phyloP scores from a whole-genome alignment of 2,329 filamentous ascomycete species.

The Uncinocarpus reesii region DNA sequence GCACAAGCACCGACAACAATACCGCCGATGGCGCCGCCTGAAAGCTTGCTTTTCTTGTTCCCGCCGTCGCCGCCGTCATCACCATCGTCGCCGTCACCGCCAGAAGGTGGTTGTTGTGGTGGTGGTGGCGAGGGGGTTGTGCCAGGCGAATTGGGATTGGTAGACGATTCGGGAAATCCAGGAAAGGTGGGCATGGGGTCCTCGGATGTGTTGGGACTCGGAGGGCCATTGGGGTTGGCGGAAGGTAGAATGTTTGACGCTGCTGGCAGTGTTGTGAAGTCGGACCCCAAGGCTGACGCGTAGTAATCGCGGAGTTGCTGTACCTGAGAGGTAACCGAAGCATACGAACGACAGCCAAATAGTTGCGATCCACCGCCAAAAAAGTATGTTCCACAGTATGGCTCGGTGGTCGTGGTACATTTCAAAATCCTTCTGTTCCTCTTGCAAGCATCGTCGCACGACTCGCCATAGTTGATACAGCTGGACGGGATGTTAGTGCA shows the following conservation, averaged over 20 bases:
- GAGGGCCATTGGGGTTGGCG: neutral
- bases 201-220: neutral
- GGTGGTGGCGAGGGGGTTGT: neutral
- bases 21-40: conserved; percentile 17
- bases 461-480: conserved; percentile 14
- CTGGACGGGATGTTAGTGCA: conserved; percentile 17
- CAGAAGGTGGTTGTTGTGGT: neutral
- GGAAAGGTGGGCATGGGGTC: neutral
- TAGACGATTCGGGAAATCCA: too few relatives aligned
- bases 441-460: conserved; percentile 14
- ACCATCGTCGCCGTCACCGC: neutral
- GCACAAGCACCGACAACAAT: conserved; percentile 17
- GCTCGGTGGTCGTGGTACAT: conserved; percentile 14
- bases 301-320: conserved; percentile 16
- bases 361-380: conserved; percentile 14
- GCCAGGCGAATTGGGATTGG: neutral
- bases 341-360: conserved; percentile 15
- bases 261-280: neutral
- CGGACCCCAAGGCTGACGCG: conserved; percentile 15
- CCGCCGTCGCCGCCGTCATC: neutral
- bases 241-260: neutral
- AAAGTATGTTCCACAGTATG: conserved; percentile 18
- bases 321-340: conserved; percentile 13
- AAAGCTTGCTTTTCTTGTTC: conserved; percentile 1
- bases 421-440: conserved; percentile 10